phyloP scores from a whole-genome alignment of 768 basidiomycete species.

The Mycena sanguinolenta region DNA sequence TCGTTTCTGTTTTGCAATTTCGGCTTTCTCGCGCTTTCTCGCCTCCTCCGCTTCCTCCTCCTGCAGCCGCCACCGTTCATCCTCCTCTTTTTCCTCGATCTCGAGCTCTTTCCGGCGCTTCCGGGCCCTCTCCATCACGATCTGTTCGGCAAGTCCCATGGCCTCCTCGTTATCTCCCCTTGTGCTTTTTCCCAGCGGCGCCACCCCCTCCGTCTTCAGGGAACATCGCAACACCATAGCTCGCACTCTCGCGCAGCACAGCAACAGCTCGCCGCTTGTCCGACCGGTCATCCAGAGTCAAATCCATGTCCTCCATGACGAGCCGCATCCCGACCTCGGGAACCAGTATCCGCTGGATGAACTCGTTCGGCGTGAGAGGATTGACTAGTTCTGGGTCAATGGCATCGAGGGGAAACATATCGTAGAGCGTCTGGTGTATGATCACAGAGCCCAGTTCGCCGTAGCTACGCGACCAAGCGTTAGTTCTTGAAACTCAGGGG shows the following conservation, averaged over 20 bases:
- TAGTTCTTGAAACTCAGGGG: not conserved
- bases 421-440: slow-evolving; percentile 81
- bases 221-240: slow-evolving; percentile 90
- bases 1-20: slow-evolving; percentile 26
- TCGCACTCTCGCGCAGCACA: slow-evolving; percentile 80
- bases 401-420: slow-evolving; percentile 76
- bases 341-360: slow-evolving; percentile 87
- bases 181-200: slow-evolving; percentile 40
- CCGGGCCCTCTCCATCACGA: slow-evolving; percentile 67
- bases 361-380: slow-evolving; percentile 81
- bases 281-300: slow-evolving; percentile 54
- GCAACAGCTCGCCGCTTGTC: slow-evolving; percentile 58
- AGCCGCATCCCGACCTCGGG: slow-evolving; percentile 88
- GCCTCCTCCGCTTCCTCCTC: slow-evolving; percentile 32
- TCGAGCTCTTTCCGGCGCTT: slow-evolving; percentile 66
- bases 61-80: slow-evolving; percentile 40
- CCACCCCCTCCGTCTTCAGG: slow-evolving; percentile 68
- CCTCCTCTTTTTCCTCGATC: slow-evolving; percentile 53
- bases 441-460: slow-evolving; percentile 88
- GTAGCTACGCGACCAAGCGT: slow-evolving; percentile 66
- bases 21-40: slow-evolving; percentile 30
- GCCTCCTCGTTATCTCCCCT: slow-evolving; percentile 42
- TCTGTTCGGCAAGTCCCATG: slow-evolving; percentile 62
- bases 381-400: slow-evolving; percentile 66
- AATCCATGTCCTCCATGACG: slow-evolving; percentile 81